Percentiles rank a stretch among this genome's conserved stretches.
These are phyloP conservation scores for Trichoderma afroharzianum DNA, from an alignment of 2,329 filamentous ascomycete genomes.

Conservation along the genomic window DNA sequence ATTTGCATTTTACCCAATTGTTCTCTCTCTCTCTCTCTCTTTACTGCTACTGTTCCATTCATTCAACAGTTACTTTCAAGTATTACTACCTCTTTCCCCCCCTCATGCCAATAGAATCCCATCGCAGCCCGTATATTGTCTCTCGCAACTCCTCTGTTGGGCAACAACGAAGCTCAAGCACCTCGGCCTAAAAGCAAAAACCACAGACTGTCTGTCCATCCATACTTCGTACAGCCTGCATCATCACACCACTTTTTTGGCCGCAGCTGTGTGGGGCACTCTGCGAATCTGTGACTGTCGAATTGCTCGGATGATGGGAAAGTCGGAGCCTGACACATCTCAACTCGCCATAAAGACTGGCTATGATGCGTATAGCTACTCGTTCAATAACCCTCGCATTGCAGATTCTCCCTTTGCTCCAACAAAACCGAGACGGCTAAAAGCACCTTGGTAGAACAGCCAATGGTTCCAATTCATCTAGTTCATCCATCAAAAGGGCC, in stretches of 20 bases:
- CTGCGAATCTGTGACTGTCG: not conserved
- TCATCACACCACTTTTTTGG: constrained; percentile 9
- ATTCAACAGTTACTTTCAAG: not conserved
- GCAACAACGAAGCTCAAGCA: constrained; percentile 3
- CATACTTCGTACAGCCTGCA: not conserved
- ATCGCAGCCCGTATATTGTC: not conserved
- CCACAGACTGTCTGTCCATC: not conserved
- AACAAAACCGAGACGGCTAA: not conserved
- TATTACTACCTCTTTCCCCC: not conserved
- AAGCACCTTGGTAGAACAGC: not conserved
- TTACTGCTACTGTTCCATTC: not conserved
- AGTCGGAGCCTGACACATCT: not conserved
- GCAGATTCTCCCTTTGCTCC: not conserved
- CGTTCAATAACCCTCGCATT: not conserved
- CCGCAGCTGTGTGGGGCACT: not conserved
- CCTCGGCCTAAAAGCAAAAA: not conserved
- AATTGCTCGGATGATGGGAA: not conserved
- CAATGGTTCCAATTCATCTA: not conserved
- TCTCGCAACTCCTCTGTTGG: not conserved
- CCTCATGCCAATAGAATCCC: not conserved
- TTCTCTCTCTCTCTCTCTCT: too few species aligned
- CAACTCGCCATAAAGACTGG: not conserved
- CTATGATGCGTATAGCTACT: not conserved
- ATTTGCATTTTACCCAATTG: not conserved
- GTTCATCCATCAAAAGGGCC: not conserved